A percentile compares a stretch with the other conserved stretches of the same genome.
phyloP scores from a whole-genome alignment of 129 eudicot genomes.

The Saposhnikovia divaricata region DNA sequence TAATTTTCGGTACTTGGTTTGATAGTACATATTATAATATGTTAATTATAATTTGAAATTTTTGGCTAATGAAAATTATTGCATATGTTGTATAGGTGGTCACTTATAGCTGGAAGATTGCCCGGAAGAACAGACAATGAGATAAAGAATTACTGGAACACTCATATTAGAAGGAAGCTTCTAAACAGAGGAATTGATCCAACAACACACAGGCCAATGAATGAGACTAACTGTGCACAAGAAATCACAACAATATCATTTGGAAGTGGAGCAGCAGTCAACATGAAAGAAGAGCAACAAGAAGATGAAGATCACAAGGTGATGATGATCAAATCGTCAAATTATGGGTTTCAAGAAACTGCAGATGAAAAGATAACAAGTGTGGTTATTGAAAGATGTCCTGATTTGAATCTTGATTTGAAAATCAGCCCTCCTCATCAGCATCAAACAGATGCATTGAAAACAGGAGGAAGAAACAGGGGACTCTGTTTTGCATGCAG shows the following conservation, averaged over 20 bases:
- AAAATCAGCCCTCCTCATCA: constrained; percentile 72
- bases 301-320: constrained; percentile 16
- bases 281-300: constrained; percentile 20
- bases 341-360: background rate
- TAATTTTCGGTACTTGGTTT: background rate
- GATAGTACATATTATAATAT: too few species aligned
- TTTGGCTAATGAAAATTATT: background rate
- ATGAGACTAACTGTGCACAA: constrained; percentile 26
- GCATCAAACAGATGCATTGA: constrained; percentile 29
- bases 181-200: constrained; percentile 90
- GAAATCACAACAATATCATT: constrained; percentile 30
- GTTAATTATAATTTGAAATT: background rate
- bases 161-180: constrained; percentile 86
- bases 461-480: constrained; percentile 45
- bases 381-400: constrained; percentile 42
- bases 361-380: constrained; percentile 11
- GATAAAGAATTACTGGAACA: constrained; percentile 96
- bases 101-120: constrained; percentile 90
- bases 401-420: constrained; percentile 76
- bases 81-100: constrained; percentile 49
- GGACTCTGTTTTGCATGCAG: constrained; percentile 67
- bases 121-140: constrained; percentile 97
- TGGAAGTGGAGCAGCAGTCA: constrained; percentile 15
- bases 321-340: constrained; percentile 8
- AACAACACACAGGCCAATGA: constrained; percentile 67